Conservation (phyloP, 2,329 filamentous ascomycete species). For the Allantophomopsis lycopodina region DNA sequence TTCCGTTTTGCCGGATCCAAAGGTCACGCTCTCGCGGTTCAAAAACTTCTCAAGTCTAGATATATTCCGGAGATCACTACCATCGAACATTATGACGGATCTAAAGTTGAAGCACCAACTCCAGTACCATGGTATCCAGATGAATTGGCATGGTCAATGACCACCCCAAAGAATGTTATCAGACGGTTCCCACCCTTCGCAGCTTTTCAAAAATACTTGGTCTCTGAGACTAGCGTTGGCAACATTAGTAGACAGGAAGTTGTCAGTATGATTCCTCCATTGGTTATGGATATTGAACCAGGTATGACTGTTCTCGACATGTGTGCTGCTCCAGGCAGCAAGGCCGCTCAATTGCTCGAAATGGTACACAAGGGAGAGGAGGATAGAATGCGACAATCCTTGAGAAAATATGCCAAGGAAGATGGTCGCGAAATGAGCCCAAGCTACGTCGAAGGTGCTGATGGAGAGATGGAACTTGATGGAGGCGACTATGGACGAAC, state of each 20-base stretch:
- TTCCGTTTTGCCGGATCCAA: constrained; percentile 96
- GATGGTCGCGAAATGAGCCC: constrained; percentile 41
- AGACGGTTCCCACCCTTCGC: constrained; percentile 89
- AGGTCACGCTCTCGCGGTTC: constrained; percentile 85
- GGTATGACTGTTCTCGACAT: constrained; percentile 91
- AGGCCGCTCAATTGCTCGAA: constrained; percentile 89
- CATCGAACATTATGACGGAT: constrained; percentile 72
- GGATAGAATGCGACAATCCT: constrained; percentile 60
- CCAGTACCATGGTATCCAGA: constrained; percentile 90
- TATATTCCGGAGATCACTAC: constrained; percentile 85
- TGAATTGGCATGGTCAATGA: constrained; percentile 93
- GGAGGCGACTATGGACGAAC: constrained; percentile 68
- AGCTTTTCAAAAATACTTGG: constrained; percentile 93
- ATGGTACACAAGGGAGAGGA: constrained; percentile 91
- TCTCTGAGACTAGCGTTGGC: constrained; percentile 91
- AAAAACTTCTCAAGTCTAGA: constrained; percentile 72
- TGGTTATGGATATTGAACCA: constrained; percentile 81
- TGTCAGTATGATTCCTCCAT: constrained; percentile 96
- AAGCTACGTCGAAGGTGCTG: constrained; percentile 28
- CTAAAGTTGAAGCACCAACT: constrained; percentile 66
- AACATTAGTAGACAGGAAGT: constrained; percentile 97
- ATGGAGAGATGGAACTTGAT: constrained; percentile 38
- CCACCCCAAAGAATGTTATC: constrained; percentile 90
- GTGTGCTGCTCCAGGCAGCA: constrained; percentile 93
- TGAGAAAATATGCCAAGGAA: constrained; percentile 48